A percentile compares a stretch with the other conserved stretches of the same genome.
These are phyloP conservation scores for Mycena vitilis DNA, from an alignment of 768 basidiomycete species.

Conservation along the genomic window DNA sequence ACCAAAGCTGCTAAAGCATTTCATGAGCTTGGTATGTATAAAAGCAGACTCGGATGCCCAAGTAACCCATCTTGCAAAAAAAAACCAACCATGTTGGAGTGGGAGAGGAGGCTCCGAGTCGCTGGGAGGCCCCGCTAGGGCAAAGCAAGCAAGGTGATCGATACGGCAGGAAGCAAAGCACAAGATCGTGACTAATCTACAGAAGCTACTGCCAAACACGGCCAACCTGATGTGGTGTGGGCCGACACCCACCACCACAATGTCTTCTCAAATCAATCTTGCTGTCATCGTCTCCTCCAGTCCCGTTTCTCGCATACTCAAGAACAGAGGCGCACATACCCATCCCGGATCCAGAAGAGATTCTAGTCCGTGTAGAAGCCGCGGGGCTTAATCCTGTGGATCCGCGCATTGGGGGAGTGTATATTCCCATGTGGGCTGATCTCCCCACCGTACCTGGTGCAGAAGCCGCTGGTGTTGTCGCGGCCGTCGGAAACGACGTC, in stretches of 20 bases:
- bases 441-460: slow-evolving; percentile 58
- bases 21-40: too few relatives aligned
- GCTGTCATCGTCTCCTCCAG: too few relatives aligned
- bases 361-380: slow-evolving; percentile 60
- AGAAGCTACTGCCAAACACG: slow-evolving; percentile 7
- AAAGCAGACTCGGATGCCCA: too few relatives aligned
- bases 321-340: slow-evolving; percentile 45
- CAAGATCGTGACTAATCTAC: slow-evolving; percentile 8
- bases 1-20: too few relatives aligned
- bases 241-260: slow-evolving; percentile 12
- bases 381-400: slow-evolving; percentile 61
- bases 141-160: not conserved
- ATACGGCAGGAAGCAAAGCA: not conserved
- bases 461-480: slow-evolving; percentile 65
- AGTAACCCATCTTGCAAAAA: too few relatives aligned
- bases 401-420: slow-evolving; percentile 16
- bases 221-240: slow-evolving; percentile 8
- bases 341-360: slow-evolving; percentile 58
- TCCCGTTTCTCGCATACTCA: slow-evolving; percentile 20
- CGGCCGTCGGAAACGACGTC: slow-evolving; percentile 64
- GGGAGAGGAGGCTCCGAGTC: not conserved
- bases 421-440: slow-evolving; percentile 12
- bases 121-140: not conserved
- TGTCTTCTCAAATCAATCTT: slow-evolving; percentile 20
- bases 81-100: slow-evolving; percentile 1